Base-by-base conservation (phyloP, 352 stramenopile species). In the Achlya hypogyna region DNA sequence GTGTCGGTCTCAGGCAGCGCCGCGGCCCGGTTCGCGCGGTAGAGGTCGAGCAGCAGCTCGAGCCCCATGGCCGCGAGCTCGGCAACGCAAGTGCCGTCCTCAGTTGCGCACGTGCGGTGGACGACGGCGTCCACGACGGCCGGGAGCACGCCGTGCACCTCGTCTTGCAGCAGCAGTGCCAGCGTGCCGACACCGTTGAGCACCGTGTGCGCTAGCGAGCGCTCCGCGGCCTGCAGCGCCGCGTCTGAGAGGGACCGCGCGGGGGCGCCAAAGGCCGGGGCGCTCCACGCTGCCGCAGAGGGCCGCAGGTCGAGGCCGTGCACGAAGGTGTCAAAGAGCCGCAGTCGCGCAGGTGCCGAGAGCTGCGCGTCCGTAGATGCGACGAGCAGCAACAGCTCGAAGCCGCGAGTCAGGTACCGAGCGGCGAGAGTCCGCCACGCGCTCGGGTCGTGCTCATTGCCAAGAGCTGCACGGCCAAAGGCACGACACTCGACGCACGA, bases 401-500 rank as follows among this genome's bases (percentile, higher is more conserved):
- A 70, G 9, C 84, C 86, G 72, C 91, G 86, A 2, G 65, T 70
- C n/a, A 88, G 76, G 62, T 91, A 95, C 20, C 22, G 40, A 10
- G 60, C 51, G 25, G 18, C 9, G 3, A 58, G 10, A 18, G 14
- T 3, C 54, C 29, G 29, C 54, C 31, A 63, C 34, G 42, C 42
- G 51, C 51, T 43, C 47, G 42, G 23, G 16, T 75, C 66, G 25
- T 87, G 58, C 53, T 88, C 79, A 25, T 93, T 79, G 0, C 75
- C 63, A 72, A 93, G 79, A 5, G 86, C 86, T 53, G 84, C 78
- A 18, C 86, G 78, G 2, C 86, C 86, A 73, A 95, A 93, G 22
- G 86, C 86, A 0, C 81, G 76, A 51, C 88, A 95, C 59, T 92
- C 80, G 52, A 95, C 84, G 65, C 82, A 91, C 5, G 84, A 86